Conservation (phyloP, 805 yeast species). For the Yueomyces sinensis region DNA sequence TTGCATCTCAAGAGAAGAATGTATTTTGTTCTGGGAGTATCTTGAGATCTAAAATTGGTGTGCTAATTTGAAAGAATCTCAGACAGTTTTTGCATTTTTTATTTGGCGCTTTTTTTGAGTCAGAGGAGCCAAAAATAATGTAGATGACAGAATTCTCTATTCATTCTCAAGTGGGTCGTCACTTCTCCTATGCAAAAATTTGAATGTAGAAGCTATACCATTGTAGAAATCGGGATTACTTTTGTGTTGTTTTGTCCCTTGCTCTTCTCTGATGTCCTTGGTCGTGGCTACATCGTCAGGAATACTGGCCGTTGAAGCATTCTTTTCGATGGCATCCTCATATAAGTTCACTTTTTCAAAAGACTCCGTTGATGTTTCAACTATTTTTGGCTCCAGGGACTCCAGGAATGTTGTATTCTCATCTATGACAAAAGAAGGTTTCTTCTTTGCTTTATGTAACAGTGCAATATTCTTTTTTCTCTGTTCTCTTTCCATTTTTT, state of each 20-base stretch:
- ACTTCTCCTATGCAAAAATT: constrained; percentile 10
- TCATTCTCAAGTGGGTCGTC: too few relatives aligned
- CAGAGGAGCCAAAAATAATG: too few relatives aligned
- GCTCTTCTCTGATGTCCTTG: too few relatives aligned
- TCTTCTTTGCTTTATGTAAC: too few relatives aligned
- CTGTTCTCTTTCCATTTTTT: constrained; percentile 11
- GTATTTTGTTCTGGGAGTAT: too few relatives aligned
- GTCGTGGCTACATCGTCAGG: background rate
- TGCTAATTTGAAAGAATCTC: too few relatives aligned
- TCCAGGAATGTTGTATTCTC: constrained; percentile 25
- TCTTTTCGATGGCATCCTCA: background rate
- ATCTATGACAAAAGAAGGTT: constrained; percentile 30
- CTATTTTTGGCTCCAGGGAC: constrained; percentile 7
- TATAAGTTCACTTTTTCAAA: background rate
- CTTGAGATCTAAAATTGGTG: too few relatives aligned
- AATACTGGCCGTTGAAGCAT: background rate
- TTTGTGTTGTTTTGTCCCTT: too few relatives aligned
- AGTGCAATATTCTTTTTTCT: constrained; percentile 8
- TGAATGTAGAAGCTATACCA: constrained; percentile 21
- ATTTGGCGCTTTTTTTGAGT: too few relatives aligned
- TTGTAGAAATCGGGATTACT: constrained; percentile 10
- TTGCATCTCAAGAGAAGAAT: too few relatives aligned
- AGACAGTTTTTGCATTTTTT: too few relatives aligned
- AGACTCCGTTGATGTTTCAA: constrained; percentile 1
- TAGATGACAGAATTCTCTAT: too few relatives aligned